Conservation (phyloP, 352 stramenopile genomes). For the Phytopythium ostracodes region DNA sequence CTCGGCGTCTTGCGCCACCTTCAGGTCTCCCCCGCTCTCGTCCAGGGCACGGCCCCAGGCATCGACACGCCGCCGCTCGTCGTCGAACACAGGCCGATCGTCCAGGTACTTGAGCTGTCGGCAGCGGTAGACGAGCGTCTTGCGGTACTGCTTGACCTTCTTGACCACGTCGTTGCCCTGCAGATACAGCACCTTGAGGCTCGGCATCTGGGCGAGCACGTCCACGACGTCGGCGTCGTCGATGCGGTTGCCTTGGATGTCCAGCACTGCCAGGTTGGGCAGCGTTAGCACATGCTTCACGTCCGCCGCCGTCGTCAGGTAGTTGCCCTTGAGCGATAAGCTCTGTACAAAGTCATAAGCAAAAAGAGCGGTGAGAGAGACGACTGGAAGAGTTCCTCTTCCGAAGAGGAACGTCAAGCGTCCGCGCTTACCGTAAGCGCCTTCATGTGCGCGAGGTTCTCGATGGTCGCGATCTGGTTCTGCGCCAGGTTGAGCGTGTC, state of each 20-base stretch:
- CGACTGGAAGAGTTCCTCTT: too few species aligned
- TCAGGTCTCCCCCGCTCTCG: slow-evolving; percentile 65
- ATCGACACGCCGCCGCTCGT: slow-evolving; percentile 82
- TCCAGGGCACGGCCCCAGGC: slow-evolving; percentile 69
- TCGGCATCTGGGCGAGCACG: slow-evolving; percentile 62
- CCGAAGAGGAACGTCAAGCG: too few species aligned
- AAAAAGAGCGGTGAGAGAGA: background rate
- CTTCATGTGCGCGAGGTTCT: slow-evolving; percentile 73
- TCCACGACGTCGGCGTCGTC: slow-evolving; percentile 58
- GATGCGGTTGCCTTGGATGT: slow-evolving; percentile 83
- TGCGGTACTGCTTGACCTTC: slow-evolving; percentile 84
- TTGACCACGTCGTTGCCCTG: slow-evolving; percentile 87
- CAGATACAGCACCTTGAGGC: slow-evolving; percentile 82
- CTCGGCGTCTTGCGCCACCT: slow-evolving; percentile 78
- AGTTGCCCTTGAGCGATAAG: slow-evolving; percentile 75
- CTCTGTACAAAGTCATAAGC: slow-evolving; percentile 26
- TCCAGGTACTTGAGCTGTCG: slow-evolving; percentile 80
- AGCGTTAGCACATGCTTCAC: slow-evolving; percentile 61
- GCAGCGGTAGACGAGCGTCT: slow-evolving; percentile 73
- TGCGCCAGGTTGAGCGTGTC: slow-evolving; percentile 83
- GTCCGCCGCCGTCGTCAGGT: slow-evolving; percentile 53
- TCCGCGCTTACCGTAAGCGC: slow-evolving; percentile 53
- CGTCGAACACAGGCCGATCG: slow-evolving; percentile 81
- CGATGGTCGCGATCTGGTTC: slow-evolving; percentile 75
- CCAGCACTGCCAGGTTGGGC: slow-evolving; percentile 66